A percentile compares a stretch with the other conserved stretches of the same genome.
Conservation (phyloP, 1,284 basidiomycete species). For the Spongiforma sp. region DNA sequence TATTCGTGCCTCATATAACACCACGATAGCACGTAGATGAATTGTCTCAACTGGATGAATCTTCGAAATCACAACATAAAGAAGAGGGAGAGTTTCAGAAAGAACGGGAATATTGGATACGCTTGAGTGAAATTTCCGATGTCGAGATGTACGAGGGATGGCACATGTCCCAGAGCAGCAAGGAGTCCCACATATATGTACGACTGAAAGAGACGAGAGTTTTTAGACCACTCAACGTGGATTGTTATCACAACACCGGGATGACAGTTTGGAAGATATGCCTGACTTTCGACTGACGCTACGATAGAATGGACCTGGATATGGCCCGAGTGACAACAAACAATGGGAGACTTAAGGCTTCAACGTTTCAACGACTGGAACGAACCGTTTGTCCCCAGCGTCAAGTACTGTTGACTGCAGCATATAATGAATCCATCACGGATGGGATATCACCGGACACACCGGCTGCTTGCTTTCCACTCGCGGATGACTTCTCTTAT, state of each 20-base stretch:
- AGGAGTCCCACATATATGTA: too few species aligned
- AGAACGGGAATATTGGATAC: too few species aligned
- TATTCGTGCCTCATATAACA: neutral
- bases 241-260: slow-evolving; percentile 5
- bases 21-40: slow-evolving; percentile 1
- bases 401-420: neutral
- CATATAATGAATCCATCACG: slow-evolving; percentile 12
- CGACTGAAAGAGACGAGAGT: neutral
- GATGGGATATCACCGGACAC: too few species aligned
- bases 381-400: slow-evolving; percentile 14
- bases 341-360: slow-evolving; percentile 13
- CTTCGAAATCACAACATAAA: neutral
- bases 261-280: too few species aligned
- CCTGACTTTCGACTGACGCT: neutral
- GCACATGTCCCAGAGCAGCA: too few species aligned
- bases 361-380: slow-evolving; percentile 8
- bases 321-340: slow-evolving; percentile 5
- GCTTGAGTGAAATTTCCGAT: too few species aligned
- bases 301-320: slow-evolving; percentile 12
- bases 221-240: slow-evolving; percentile 12
- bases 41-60: slow-evolving; percentile 1
- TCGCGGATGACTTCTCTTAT: slow-evolving; percentile 8
- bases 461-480: slow-evolving; percentile 12
- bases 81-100: too few species aligned
- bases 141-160: too few species aligned